Conservation (phyloP, 495 filamentous ascomycete species). For the Geoglossum glabrum region DNA sequence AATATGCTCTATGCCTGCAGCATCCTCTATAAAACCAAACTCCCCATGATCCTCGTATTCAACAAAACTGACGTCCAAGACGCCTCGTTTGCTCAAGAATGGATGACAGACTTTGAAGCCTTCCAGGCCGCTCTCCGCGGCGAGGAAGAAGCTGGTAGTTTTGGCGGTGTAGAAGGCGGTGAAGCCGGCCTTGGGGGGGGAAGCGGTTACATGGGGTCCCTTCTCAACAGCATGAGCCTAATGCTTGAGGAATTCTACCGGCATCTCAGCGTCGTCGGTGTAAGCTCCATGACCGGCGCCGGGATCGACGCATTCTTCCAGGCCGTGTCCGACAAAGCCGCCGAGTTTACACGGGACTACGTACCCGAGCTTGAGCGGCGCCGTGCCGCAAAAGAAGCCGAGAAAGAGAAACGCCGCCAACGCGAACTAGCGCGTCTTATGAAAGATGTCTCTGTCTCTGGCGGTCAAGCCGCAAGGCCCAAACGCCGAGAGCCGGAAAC, state of each 20-base stretch:
- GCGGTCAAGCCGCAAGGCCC: constrained; percentile 15
- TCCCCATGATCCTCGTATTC: constrained; percentile 96
- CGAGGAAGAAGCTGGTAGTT: constrained; percentile 62
- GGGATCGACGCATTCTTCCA: constrained; percentile 87
- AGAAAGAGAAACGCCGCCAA: constrained; percentile 46
- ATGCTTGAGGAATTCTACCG: constrained; percentile 97
- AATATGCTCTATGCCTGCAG: constrained; percentile 99
- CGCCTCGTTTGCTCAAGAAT: constrained; percentile 83
- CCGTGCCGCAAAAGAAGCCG: constrained; percentile 50
- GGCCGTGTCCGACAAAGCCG: constrained; percentile 64
- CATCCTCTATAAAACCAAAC: constrained; percentile 93
- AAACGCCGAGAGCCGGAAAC: constrained; percentile 28
- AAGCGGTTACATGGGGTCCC: constrained; percentile 89
- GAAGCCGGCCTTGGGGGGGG: constrained; percentile 40
- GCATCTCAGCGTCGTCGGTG: constrained; percentile 76
- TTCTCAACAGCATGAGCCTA: constrained; percentile 92
- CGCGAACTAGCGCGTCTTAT: constrained; percentile 78
- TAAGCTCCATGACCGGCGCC: constrained; percentile 80
- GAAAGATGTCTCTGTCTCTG: constrained; percentile 72
- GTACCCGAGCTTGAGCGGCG: constrained; percentile 73
- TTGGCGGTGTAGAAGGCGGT: constrained; percentile 52
- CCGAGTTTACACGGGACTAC: constrained; percentile 84
- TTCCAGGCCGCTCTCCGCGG: constrained; percentile 70
- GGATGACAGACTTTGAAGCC: constrained; percentile 97
- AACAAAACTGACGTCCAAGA: constrained; percentile 95